phyloP scores from a whole-genome alignment of 2,329 filamentous ascomycete species.

The Stagonosporopsis rhizophila region DNA sequence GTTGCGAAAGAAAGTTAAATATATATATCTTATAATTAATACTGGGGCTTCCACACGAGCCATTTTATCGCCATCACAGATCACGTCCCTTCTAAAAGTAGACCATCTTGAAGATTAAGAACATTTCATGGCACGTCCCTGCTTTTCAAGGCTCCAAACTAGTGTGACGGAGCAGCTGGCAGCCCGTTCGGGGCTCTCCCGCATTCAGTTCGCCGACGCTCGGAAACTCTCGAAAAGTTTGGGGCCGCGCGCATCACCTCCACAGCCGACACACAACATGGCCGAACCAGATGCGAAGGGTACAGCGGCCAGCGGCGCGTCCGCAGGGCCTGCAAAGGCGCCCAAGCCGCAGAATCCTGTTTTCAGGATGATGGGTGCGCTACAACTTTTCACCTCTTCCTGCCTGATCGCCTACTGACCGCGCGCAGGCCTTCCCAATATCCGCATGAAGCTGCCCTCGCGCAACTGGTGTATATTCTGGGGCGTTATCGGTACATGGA shows the following conservation, averaged over 20 bases:
- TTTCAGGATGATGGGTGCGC: slow-evolving; percentile 50
- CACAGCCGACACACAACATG: slow-evolving; percentile 36
- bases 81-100: too few relatives aligned
- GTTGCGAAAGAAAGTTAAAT: too few relatives aligned
- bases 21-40: too few relatives aligned
- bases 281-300: slow-evolving; percentile 42
- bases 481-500: slow-evolving; percentile 76
- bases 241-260: slow-evolving; percentile 20
- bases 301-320: slow-evolving; percentile 30
- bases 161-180: background rate
- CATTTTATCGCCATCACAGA: too few relatives aligned
- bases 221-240: slow-evolving; percentile 28
- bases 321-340: slow-evolving; percentile 35
- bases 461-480: slow-evolving; percentile 99
- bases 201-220: slow-evolving; percentile 11
- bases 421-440: slow-evolving; percentile 75
- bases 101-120: background rate
- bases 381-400: background rate
- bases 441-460: slow-evolving; percentile 85
- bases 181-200: slow-evolving; percentile 7
- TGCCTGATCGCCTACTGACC: slow-evolving; percentile 16
- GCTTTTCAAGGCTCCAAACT: background rate
- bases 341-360: slow-evolving; percentile 47
- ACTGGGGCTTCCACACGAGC: too few relatives aligned
- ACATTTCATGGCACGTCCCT: background rate